Conservation (phyloP, 352 stramenopile species). For the Globisporangium megalacanthum region DNA sequence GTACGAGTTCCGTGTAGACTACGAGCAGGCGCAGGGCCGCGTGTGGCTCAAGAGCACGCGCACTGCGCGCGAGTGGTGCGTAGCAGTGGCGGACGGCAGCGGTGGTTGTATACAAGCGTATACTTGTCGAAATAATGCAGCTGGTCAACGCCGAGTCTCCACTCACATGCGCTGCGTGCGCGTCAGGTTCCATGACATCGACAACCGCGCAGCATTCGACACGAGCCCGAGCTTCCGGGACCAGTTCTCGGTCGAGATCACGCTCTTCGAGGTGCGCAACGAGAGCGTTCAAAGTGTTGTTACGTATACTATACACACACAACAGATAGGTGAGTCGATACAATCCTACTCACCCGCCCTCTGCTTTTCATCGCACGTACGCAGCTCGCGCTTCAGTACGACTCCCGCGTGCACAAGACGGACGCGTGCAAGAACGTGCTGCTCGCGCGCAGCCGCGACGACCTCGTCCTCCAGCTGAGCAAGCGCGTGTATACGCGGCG, state of each 20-base stretch:
- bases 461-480: conserved; percentile 8
- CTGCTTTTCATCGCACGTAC: too few species aligned
- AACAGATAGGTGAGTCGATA: neutral
- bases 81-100: neutral
- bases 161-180: neutral
- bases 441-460: conserved; percentile 5
- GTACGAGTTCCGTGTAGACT: conserved; percentile 9
- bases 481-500: conserved; percentile 10
- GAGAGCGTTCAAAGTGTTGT: too few species aligned
- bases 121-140: neutral
- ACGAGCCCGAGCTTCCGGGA: conserved; percentile 3
- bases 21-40: conserved; percentile 2
- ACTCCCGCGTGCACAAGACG: conserved; percentile 10
- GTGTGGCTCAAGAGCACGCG: conserved; percentile 10
- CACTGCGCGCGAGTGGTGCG: conserved; percentile 7
- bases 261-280: conserved; percentile 7
- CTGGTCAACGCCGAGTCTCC: neutral
- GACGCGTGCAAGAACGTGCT: conserved; percentile 10
- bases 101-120: too few species aligned
- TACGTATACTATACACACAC: neutral
- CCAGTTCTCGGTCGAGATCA: conserved; percentile 10
- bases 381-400: conserved; percentile 7
- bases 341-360: too few species aligned
- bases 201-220: conserved; percentile 8
- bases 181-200: conserved; percentile 2